phyloP scores from a whole-genome alignment of 768 basidiomycete genomes.

The Lentinula aciculospora region DNA sequence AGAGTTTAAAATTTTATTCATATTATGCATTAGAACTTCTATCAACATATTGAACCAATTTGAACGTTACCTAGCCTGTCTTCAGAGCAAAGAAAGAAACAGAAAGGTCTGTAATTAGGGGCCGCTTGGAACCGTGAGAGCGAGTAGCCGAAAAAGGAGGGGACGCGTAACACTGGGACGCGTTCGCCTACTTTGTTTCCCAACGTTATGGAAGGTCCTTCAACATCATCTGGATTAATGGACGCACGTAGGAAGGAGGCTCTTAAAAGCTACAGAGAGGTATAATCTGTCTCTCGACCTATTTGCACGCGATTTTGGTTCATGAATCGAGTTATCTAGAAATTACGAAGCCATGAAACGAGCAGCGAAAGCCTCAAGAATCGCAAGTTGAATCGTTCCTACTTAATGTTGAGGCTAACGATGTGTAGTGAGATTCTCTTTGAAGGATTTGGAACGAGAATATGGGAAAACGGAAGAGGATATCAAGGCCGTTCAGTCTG shows the following conservation, averaged over 20 bases:
- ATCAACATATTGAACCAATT: no score
- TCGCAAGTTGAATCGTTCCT: constrained; percentile 42
- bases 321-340: constrained; percentile 46
- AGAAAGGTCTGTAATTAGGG: no score
- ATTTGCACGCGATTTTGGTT: not conserved
- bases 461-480: constrained; percentile 97
- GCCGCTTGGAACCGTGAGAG: not conserved
- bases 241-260: constrained; percentile 73
- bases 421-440: constrained; percentile 77
- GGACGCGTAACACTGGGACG: not conserved
- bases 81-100: no score
- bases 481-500: constrained; percentile 97
- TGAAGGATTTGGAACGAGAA: constrained; percentile 84
- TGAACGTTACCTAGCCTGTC: no score
- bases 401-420: not conserved
- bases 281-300: constrained; percentile 20
- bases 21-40: no score
- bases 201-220: constrained; percentile 36
- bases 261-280: constrained; percentile 73
- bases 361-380: constrained; percentile 88
- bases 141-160: not conserved
- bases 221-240: constrained; percentile 54
- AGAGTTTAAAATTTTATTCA: no score
- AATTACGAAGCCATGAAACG: constrained; percentile 88
- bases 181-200: not conserved